Conservation (phyloP, 805 yeast genomes). For the Metschnikowia gruessii region DNA sequence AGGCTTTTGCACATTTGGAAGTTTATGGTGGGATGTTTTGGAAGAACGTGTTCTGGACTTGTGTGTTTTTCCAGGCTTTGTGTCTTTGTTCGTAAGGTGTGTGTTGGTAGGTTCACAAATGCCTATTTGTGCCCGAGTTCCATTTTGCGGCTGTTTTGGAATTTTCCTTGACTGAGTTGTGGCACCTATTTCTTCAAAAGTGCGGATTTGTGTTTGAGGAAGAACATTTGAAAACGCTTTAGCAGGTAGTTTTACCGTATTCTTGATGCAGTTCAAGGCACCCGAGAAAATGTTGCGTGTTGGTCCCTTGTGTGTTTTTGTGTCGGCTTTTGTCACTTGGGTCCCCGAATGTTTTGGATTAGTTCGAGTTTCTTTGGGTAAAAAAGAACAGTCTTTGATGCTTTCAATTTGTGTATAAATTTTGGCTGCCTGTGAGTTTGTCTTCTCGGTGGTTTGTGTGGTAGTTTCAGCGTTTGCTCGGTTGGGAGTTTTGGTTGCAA, state of each 20-base stretch:
- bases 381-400: neutral
- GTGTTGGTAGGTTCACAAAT: too few relatives aligned
- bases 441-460: too few relatives aligned
- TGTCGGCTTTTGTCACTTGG: neutral
- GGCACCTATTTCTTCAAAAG: too few relatives aligned
- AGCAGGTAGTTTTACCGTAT: neutral
- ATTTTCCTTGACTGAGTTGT: too few relatives aligned
- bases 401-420: too few relatives aligned
- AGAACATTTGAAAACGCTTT: neutral
- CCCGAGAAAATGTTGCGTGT: neutral
- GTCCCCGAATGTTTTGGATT: neutral
- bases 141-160: neutral
- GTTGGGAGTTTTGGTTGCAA: neutral
- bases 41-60: too few relatives aligned
- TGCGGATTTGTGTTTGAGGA: too few relatives aligned
- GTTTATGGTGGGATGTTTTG: too few relatives aligned
- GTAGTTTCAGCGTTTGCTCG: neutral
- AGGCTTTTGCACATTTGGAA: neutral
- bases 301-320: neutral
- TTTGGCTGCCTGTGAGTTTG: too few relatives aligned
- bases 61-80: too few relatives aligned
- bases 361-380: neutral
- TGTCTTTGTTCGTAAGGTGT: too few relatives aligned
- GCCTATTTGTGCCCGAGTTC: too few relatives aligned
- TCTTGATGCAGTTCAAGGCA: neutral